Conservation (phyloP, 257 asterid species). For the Solanum bukasovii region DNA sequence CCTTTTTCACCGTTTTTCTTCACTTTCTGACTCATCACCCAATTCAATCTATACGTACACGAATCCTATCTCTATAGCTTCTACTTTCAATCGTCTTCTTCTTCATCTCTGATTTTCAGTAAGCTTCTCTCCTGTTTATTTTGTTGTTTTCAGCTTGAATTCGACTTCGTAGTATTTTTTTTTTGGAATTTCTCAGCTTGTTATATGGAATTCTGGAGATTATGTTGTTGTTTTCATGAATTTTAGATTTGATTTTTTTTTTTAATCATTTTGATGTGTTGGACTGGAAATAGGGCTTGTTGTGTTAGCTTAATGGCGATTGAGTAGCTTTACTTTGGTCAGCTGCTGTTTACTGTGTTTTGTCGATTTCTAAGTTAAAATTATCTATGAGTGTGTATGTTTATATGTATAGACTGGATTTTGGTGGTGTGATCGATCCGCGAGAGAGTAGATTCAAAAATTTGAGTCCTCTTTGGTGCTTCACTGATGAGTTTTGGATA, state of each 20-base stretch:
- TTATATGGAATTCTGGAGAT: neutral
- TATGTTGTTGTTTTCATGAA: neutral
- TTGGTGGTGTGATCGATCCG: neutral
- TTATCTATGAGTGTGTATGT: neutral
- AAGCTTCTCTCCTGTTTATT: neutral
- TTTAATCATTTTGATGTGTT: neutral
- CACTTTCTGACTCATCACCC: neutral
- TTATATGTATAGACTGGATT: neutral
- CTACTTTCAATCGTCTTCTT: neutral
- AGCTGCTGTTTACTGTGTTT: neutral
- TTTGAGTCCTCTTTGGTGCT: neutral
- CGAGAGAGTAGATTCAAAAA: neutral
- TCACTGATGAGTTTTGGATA: neutral
- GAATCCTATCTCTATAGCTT: neutral
- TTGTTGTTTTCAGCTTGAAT: neutral
- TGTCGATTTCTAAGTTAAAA: neutral
- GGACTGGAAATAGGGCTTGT: neutral
- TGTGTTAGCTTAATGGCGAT: neutral
- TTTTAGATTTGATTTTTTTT: neutral
- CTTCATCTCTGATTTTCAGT: neutral
- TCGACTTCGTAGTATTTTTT: neutral
- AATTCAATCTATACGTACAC: neutral
- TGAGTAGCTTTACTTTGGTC: neutral
- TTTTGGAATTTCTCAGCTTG: neutral
- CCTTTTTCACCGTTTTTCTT: neutral